These are phyloP conservation scores for Cordyceps cateniannulata DNA, from an alignment of 2,329 filamentous ascomycete genomes.

Conservation along the genomic window DNA sequence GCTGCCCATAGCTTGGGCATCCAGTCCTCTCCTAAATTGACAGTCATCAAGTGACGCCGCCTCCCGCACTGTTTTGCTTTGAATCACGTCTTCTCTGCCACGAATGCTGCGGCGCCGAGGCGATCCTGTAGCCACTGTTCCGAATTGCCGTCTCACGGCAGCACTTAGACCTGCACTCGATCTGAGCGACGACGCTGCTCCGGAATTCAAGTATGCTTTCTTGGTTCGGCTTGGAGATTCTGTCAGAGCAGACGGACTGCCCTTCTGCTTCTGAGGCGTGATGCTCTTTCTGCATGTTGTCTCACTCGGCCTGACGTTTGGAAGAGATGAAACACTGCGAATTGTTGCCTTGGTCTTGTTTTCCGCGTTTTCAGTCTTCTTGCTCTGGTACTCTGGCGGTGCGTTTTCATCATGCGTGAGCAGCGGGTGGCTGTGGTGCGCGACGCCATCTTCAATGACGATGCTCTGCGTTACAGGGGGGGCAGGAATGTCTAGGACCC, in stretches of 20 bases:
- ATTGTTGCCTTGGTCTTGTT: not conserved
- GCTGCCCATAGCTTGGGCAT: slow-evolving; percentile 35
- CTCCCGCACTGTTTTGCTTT: not conserved
- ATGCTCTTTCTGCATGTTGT: not conserved
- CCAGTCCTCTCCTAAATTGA: slow-evolving; percentile 16
- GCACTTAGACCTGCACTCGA: slow-evolving; percentile 24
- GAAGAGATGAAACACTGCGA: slow-evolving; percentile 21
- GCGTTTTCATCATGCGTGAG: slow-evolving; percentile 4
- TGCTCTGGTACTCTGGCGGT: not conserved
- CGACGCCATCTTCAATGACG: slow-evolving; percentile 1
- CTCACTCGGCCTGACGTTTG: slow-evolving; percentile 14
- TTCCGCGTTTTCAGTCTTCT: not conserved
- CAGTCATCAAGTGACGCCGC: slow-evolving; percentile 12
- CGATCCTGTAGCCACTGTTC: slow-evolving; percentile 8
- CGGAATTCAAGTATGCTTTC: slow-evolving; percentile 15
- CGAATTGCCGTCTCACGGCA: slow-evolving; percentile 15
- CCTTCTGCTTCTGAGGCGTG: not conserved
- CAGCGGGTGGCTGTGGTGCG: not conserved
- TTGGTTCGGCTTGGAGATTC: slow-evolving; percentile 1
- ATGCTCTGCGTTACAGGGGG: slow-evolving; percentile 1
- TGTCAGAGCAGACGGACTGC: slow-evolving; percentile 13
- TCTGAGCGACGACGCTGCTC: slow-evolving; percentile 20
- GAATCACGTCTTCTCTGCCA: not conserved
- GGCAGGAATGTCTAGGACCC: not conserved
- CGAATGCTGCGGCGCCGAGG: slow-evolving; percentile 8